Conservation (phyloP, 345 rosid genomes). For the Eucalyptus caleyi region DNA sequence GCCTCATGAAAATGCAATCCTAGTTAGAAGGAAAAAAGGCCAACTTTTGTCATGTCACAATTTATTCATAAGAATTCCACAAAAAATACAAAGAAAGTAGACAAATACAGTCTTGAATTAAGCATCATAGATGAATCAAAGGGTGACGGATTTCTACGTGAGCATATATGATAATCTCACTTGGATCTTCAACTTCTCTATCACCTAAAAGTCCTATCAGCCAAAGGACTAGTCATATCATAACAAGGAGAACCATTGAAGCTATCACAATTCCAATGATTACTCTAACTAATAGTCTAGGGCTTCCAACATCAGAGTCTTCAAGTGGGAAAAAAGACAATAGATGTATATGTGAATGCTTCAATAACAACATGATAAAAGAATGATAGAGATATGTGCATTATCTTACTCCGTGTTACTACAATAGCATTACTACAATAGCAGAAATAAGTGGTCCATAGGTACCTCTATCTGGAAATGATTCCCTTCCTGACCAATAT, state of each 20-base stretch:
- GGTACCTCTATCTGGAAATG: slow-evolving; percentile 31
- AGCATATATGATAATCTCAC: slow-evolving; percentile 9
- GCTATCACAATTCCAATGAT: slow-evolving; percentile 60
- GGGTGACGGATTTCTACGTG: neutral
- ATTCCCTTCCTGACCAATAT: slow-evolving; percentile 75
- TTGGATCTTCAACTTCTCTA: slow-evolving; percentile 42
- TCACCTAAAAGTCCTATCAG: slow-evolving; percentile 23
- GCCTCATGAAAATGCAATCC: neutral
- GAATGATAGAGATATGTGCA: neutral
- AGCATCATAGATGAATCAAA: neutral
- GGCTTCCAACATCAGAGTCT: slow-evolving; percentile 57
- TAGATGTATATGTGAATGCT: neutral
- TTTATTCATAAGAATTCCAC: neutral
- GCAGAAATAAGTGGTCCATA: slow-evolving; percentile 93
- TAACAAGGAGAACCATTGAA: slow-evolving; percentile 16
- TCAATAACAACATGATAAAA: neutral
- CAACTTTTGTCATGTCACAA: neutral
- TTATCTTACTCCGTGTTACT: slow-evolving; percentile 58
- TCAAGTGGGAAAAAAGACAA: neutral
- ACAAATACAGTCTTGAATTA: neutral
- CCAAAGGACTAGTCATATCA: slow-evolving; percentile 31
- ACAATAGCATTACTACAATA: slow-evolving; percentile 41
- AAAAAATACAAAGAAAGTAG: neutral
- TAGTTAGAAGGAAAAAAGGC: neutral
- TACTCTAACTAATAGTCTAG: slow-evolving; percentile 48